A percentile compares a stretch with the other conserved stretches of the same genome.
Conservation (phyloP, 2,329 filamentous ascomycete genomes). For the Cytospora piceicola region DNA sequence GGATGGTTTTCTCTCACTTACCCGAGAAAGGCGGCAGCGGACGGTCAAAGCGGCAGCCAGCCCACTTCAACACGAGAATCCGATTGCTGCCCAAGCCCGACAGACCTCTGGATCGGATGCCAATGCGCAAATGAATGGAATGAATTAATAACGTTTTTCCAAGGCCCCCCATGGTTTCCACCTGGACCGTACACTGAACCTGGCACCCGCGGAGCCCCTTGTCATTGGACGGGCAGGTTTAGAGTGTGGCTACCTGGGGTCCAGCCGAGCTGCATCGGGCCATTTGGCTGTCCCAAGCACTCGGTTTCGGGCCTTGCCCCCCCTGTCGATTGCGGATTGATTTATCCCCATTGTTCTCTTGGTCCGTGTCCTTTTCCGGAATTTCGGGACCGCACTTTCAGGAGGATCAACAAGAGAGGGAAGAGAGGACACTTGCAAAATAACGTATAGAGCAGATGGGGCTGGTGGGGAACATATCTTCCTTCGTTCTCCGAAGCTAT, state of each 20-base stretch:
- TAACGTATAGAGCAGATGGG: too few relatives aligned
- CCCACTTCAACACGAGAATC: neutral
- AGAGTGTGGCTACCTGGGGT: neutral
- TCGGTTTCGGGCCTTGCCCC: neutral
- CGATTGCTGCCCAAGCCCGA: neutral
- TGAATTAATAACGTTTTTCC: neutral
- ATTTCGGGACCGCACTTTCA: constrained; percentile 7
- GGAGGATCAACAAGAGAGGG: neutral
- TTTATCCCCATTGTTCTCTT: neutral
- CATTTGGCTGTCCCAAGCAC: neutral
- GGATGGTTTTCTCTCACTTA: neutral
- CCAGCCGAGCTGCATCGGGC: neutral
- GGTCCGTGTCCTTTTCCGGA: neutral
- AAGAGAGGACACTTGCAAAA: too few relatives aligned
- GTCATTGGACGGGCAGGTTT: neutral
- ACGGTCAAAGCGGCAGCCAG: neutral
- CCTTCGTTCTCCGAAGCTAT: too few relatives aligned
- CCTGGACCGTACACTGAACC: neutral
- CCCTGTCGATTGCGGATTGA: neutral
- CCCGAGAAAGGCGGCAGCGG: neutral
- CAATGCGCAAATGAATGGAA: neutral
- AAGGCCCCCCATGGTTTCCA: neutral
- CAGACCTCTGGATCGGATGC: neutral
- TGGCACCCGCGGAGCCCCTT: neutral
- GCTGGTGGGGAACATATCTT: too few relatives aligned